A percentile compares a stretch with the other conserved stretches of the same genome.
These are phyloP conservation scores for Tillandsia leiboldiana DNA, from an alignment of 176 grass and related monocot genomes.

Conservation along the genomic window DNA sequence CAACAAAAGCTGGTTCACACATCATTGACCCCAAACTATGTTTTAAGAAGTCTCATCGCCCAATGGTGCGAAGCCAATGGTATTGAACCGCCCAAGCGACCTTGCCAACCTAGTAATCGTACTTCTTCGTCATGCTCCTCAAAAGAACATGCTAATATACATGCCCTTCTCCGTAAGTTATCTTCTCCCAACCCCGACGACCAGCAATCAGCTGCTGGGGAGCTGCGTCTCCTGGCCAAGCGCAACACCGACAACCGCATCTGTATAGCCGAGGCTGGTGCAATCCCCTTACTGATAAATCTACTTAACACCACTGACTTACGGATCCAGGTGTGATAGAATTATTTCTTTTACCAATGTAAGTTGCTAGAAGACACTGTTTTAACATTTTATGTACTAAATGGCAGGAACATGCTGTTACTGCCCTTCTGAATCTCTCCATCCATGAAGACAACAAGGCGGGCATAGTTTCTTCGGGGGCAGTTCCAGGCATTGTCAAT, in stretches of 20 bases:
- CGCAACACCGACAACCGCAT: constrained; percentile 63
- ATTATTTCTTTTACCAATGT: no score
- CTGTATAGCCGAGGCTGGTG: constrained; percentile 85
- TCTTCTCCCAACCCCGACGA: constrained; percentile 45
- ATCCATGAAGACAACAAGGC: constrained; percentile 84
- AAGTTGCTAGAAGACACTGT: no score
- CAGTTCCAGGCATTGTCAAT: constrained; percentile 64
- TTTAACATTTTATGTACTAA: no score
- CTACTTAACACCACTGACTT: constrained; percentile 46
- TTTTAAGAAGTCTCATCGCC: constrained; percentile 68
- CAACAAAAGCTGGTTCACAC: constrained; percentile 66
- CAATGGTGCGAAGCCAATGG: constrained; percentile 79
- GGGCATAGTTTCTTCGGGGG: constrained; percentile 55
- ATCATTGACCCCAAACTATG: constrained; percentile 72
- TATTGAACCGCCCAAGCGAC: constrained; percentile 61
- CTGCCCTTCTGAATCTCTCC: constrained; percentile 80
- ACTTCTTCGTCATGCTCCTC: constrained; percentile 33
- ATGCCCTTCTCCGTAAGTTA: constrained; percentile 62
- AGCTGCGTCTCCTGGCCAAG: constrained; percentile 83
- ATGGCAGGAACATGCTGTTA: constrained; percentile 71
- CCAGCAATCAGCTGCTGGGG: constrained; percentile 53
- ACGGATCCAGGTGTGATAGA: constrained; percentile 21
- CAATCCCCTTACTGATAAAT: constrained; percentile 57
- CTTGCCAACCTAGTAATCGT: constrained; percentile 22
- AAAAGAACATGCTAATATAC: constrained; percentile 48